Percentiles rank a stretch among this genome's conserved stretches.
phyloP scores from a whole-genome alignment of 1,284 basidiomycete genomes.

The Fomitopsis schrenkii region DNA sequence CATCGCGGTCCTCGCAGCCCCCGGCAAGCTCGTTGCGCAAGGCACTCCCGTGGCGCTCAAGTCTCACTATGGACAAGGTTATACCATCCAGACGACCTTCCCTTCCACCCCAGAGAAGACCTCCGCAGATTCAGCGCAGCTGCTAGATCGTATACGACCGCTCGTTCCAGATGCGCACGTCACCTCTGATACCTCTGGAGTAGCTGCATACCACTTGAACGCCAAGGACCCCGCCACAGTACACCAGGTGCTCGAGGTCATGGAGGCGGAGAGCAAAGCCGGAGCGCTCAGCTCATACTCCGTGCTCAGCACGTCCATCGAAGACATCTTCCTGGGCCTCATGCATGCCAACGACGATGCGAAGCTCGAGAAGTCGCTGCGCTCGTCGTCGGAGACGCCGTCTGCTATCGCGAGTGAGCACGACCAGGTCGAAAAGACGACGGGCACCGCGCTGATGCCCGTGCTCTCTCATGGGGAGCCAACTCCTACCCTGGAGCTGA shows the following conservation, averaged over 20 bases:
- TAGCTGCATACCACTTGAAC: constrained; percentile 50
- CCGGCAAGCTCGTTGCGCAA: constrained; percentile 69
- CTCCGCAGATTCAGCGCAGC: constrained; percentile 22
- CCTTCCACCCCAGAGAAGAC: constrained; percentile 26
- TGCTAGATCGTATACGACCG: constrained; percentile 40
- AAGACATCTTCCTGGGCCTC: constrained; percentile 75
- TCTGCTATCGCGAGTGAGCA: constrained; percentile 1
- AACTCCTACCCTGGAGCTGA: constrained; percentile 32
- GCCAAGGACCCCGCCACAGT: constrained; percentile 53
- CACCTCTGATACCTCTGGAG: constrained; percentile 35
- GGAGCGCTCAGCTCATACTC: constrained; percentile 54
- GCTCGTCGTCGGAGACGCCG: background rate
- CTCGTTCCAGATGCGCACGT: constrained; percentile 45
- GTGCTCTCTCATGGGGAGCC: constrained; percentile 5
- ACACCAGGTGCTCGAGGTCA: constrained; percentile 48
- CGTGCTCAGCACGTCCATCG: constrained; percentile 69
- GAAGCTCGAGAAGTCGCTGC: constrained; percentile 14
- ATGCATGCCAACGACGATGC: constrained; percentile 45
- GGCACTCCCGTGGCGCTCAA: constrained; percentile 75
- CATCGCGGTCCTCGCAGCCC: constrained; percentile 72
- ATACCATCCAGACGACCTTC: constrained; percentile 56
- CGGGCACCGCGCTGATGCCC: constrained; percentile 13
- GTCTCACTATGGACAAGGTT: constrained; percentile 68
- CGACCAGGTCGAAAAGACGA: constrained; percentile 14
- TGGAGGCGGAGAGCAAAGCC: constrained; percentile 41